Percentiles rank a stretch among this genome's conserved stretches.
Evolutionary conservation across 768 basidiomycete species (phyloP).

Genomic region (Asterophora lycoperdoides): DNA sequence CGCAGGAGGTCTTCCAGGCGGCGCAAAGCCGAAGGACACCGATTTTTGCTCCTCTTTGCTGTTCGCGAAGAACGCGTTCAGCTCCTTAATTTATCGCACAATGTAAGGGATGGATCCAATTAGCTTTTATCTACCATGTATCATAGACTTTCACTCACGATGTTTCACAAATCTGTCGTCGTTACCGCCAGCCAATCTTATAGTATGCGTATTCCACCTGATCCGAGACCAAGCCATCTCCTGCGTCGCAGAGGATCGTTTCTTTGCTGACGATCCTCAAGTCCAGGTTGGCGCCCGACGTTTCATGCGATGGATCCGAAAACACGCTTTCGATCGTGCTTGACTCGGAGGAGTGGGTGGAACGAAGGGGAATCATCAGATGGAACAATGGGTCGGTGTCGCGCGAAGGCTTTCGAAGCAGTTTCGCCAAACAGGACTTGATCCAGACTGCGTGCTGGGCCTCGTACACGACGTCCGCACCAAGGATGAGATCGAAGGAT

Average conservation of each 20-base stretch:
- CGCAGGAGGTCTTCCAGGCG: no score
- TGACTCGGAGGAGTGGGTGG: constrained; percentile 59
- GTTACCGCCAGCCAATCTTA: constrained; percentile 60
- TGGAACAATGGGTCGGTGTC: constrained; percentile 46
- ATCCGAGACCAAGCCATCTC: constrained; percentile 31
- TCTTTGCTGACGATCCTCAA: constrained; percentile 54
- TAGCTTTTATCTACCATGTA: constrained; percentile 9
- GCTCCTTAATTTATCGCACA: constrained; percentile 41
- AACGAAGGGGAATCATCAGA: constrained; percentile 71
- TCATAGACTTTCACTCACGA: constrained; percentile 2
- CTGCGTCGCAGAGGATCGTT: constrained; percentile 51
- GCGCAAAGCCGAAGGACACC: constrained; percentile 60
- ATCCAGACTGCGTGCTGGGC: constrained; percentile 69
- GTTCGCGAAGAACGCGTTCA: constrained; percentile 68
- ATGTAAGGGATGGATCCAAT: constrained; percentile 15
- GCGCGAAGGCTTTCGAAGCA: constrained; percentile 36
- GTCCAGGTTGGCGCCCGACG: constrained; percentile 6
- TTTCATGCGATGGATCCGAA: constrained; percentile 10
- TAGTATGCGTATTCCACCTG: constrained; percentile 71
- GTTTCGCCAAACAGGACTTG: constrained; percentile 47
- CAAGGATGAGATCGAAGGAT: constrained; percentile 68
- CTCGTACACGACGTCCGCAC: constrained; percentile 83
- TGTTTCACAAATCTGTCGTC: constrained; percentile 6
- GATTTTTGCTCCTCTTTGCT: constrained; percentile 59
- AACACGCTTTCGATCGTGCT: constrained; percentile 57